Percentiles rank a stretch among this genome's conserved stretches.
Evolutionary conservation across 306 rosid genomes (phyloP).

Genomic region (Potentilla sterilis): DNA sequence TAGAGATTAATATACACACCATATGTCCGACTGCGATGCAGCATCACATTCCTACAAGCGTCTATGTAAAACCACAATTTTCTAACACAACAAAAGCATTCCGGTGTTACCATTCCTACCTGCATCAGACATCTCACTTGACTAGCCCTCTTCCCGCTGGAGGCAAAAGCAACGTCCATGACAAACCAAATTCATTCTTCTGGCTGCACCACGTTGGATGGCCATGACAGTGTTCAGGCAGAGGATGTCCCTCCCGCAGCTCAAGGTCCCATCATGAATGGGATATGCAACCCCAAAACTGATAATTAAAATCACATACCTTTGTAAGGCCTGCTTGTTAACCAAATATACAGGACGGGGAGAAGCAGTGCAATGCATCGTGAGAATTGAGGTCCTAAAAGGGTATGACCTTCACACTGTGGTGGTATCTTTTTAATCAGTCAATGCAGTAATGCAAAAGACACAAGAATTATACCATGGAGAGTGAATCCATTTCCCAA

Average conservation of each 20-base stretch:
- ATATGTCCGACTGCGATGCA: not conserved
- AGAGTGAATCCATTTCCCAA: constrained; percentile 59
- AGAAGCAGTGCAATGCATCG: not conserved
- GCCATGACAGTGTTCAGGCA: not conserved
- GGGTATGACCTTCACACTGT: constrained; percentile 16
- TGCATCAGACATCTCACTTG: not conserved
- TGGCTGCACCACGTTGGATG: not conserved
- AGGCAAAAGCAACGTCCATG: not conserved
- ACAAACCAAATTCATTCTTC: not conserved
- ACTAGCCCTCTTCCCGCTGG: not conserved
- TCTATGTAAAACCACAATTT: not conserved
- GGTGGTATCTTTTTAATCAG: not conserved
- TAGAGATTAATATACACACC: not conserved
- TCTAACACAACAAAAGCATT: not conserved
- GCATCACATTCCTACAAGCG: not conserved
- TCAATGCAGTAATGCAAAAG: not conserved
- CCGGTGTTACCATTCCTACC: not conserved
- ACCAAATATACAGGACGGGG: not conserved
- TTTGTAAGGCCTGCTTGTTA: not conserved
- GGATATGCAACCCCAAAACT: not conserved
- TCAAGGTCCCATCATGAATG: not conserved
- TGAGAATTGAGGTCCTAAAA: not conserved
- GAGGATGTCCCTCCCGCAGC: not conserved
- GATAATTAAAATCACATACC: not conserved
- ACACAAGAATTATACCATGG: constrained; percentile 57